phyloP scores from a whole-genome alignment of 352 stramenopile species.

The Globisporangium yorkense region DNA sequence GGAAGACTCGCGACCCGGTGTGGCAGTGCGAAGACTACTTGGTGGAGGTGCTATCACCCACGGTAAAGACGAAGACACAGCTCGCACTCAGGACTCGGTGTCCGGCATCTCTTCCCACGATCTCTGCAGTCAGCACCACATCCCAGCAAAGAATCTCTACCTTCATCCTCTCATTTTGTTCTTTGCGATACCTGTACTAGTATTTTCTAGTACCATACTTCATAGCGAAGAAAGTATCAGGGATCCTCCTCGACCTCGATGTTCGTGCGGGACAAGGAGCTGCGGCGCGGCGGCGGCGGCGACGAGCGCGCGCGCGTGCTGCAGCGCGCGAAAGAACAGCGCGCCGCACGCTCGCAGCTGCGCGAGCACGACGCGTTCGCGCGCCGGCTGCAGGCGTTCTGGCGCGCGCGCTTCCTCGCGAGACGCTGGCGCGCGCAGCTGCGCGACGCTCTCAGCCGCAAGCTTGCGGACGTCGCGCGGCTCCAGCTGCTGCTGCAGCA shows the following conservation, averaged over 20 bases:
- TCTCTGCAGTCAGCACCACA: no score
- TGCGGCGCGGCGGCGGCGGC: background rate
- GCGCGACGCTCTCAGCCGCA: constrained; percentile 41
- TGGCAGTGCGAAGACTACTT: background rate
- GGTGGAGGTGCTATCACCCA: background rate
- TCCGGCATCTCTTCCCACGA: no score
- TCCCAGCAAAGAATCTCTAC: no score
- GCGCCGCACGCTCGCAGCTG: constrained; percentile 28
- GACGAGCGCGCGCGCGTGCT: constrained; percentile 29
- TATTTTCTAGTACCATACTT: no score
- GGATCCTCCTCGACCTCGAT: no score
- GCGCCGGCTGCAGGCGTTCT: constrained; percentile 37
- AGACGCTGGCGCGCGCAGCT: constrained; percentile 7
- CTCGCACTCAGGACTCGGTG: no score
- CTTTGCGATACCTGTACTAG: no score
- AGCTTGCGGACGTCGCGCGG: constrained; percentile 45
- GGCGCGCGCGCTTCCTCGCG: constrained; percentile 25
- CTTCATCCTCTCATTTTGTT: no score
- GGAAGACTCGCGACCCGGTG: background rate
- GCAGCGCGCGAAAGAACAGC: constrained; percentile 43
- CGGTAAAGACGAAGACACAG: no score
- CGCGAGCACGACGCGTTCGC: constrained; percentile 32
- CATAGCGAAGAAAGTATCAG: no score
- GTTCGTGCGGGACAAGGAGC: background rate
- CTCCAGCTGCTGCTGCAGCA: constrained; percentile 55